A percentile compares a stretch with the other conserved stretches of the same genome.
phyloP scores from a whole-genome alignment of 176 grass and related monocot genomes.

The Sorghum bicolor region Sorghum_bicolor_NCBIv3 NC_012873.2:5156001-5156500 shows the following conservation, averaged over 20 bases:
- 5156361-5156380: no score
- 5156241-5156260: background rate
- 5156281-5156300: background rate
- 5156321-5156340: background rate
- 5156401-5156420: background rate
- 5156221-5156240: background rate
- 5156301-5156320: background rate
- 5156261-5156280: background rate
- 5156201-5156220: background rate
- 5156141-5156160: background rate
- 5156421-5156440: background rate
- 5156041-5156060: slow-evolving; percentile 51
- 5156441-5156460: background rate
- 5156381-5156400: background rate
- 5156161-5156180: background rate
- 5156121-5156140: background rate
- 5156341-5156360: background rate
- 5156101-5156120: background rate
- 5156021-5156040: slow-evolving; percentile 60
- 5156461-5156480: background rate
- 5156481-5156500: background rate
- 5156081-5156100: slow-evolving; percentile 27
- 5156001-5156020: slow-evolving; percentile 67
- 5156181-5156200: background rate
- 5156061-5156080: background rate